phyloP scores from a whole-genome alignment of 2,329 filamentous ascomycete genomes.

The Colletotrichum costaricense region DNA sequence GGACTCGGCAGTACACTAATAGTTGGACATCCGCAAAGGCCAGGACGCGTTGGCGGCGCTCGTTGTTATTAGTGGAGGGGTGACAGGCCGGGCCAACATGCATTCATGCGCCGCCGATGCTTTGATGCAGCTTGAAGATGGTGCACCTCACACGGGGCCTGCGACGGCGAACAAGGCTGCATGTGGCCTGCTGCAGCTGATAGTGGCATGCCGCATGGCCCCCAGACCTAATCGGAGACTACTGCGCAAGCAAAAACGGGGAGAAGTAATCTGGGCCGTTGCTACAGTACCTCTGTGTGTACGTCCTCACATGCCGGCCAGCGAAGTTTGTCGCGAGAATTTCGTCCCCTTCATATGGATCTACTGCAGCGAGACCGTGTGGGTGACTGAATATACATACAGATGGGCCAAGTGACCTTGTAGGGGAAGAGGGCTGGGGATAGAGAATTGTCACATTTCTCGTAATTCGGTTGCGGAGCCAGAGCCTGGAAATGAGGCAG shows the following conservation, averaged over 20 bases:
- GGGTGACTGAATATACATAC: background rate
- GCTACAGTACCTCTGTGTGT: background rate
- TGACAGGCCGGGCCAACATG: constrained; percentile 6
- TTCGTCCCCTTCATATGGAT: background rate
- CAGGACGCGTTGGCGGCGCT: background rate
- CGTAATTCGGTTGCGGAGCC: background rate
- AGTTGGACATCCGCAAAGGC: background rate
- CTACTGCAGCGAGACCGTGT: background rate
- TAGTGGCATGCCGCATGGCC: background rate
- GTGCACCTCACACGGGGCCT: constrained; percentile 12
- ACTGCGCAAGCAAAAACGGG: background rate
- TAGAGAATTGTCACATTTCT: background rate
- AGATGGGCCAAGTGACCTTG: background rate
- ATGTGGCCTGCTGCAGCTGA: constrained; percentile 16
- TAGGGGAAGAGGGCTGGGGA: background rate
- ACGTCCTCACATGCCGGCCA: background rate
- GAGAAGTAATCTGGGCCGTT: background rate
- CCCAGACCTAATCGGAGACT: background rate
- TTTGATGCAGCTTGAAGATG: constrained; percentile 17
- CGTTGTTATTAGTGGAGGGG: background rate
- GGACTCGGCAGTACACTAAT: background rate
- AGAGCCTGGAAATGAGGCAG: background rate
- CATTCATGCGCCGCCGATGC: constrained; percentile 11
- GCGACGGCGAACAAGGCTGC: constrained; percentile 20
- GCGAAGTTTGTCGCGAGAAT: background rate